Conservation (phyloP, 257 asterid genomes). For the Parsonsia alboflavescens region DNA sequence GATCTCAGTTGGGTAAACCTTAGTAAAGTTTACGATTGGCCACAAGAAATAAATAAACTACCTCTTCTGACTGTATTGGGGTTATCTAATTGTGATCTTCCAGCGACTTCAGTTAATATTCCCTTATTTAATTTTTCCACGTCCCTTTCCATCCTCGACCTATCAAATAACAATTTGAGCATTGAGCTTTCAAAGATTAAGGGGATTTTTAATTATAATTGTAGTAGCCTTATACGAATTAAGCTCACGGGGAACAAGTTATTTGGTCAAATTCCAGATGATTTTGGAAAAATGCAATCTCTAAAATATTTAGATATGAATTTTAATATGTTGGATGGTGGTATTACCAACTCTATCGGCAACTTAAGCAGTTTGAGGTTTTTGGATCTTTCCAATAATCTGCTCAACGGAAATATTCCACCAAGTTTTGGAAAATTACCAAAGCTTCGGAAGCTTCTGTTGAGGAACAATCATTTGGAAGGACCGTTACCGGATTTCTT, state of each 20-base stretch:
- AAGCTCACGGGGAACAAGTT: conserved; percentile 16
- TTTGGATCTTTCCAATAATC: not conserved
- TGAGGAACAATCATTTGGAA: conserved; percentile 15
- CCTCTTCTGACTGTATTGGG: not conserved
- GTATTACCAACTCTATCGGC: not conserved
- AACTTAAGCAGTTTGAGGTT: not conserved
- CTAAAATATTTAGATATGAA: conserved; percentile 13
- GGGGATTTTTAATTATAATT: conserved; percentile 11
- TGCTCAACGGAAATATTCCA: not conserved
- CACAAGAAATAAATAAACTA: not conserved
- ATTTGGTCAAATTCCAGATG: not conserved
- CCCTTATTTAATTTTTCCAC: not conserved
- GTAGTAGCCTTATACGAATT: conserved; percentile 11
- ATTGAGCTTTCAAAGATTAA: conserved; percentile 11
- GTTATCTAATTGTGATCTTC: not conserved
- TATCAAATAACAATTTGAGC: not conserved
- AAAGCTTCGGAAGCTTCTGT: not conserved
- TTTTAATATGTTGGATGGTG: not conserved
- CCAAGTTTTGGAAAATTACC: not conserved
- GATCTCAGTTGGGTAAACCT: not conserved
- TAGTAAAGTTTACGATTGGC: not conserved
- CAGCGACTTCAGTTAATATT: too few relatives aligned
- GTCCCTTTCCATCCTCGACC: not conserved
- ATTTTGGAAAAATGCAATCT: not conserved
- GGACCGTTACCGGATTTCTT: not conserved